Base-by-base conservation (phyloP, 768 basidiomycete species). In the Psilocybe subaeruginosa region DNA sequence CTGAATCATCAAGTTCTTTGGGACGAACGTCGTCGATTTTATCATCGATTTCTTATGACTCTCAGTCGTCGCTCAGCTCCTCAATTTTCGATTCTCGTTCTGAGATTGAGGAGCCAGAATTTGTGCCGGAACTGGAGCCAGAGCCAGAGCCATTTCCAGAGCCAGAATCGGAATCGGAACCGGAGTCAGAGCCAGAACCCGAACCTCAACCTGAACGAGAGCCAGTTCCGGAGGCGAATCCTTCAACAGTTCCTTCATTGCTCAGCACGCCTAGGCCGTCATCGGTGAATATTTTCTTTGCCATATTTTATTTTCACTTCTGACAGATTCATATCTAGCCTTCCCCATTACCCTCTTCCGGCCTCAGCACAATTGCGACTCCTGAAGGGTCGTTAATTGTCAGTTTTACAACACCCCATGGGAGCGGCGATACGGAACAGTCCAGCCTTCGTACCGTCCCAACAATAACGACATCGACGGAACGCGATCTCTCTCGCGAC, bases 191-290 rank as follows among this genome's bases (percentile, higher is more conserved):
- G 27, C 56, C 52, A 23, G 43, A 46, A 8, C 37, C 56, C 62
- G 53, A 65, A 61, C 37, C 37, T 39, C 33, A 58, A 30, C 54
- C 23, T 41, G 59, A 30, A 23, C 58, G 39, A 19, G 45, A 16
- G 1, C 17, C 30, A 50, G 17, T 17, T 19, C 37, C 46, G 12
- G 61, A 62, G 31, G 23, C 23, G 23, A 23, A 23, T 23, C 56
- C 60, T 43, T 64, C 63, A 4, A 88, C 87, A 2, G 80, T 79
- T 64, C 86, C 88, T 5, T 83, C 87, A 1, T 72, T 90, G 30
- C 71, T 90, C 17, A 80, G 85, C 9, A 83, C 82, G 2, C 74
- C 75, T 23, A 50, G 41, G 41, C 69, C 65, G 17, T 73, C 69
- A 58, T 68, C 73, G 14, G 83, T 83, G 68, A 68, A 80, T 35